Evolutionary conservation across 2,329 filamentous ascomycete species (phyloP), one percentile per base, ranked within the genome.

Genomic region (Elsinoe ampelina): DNA sequence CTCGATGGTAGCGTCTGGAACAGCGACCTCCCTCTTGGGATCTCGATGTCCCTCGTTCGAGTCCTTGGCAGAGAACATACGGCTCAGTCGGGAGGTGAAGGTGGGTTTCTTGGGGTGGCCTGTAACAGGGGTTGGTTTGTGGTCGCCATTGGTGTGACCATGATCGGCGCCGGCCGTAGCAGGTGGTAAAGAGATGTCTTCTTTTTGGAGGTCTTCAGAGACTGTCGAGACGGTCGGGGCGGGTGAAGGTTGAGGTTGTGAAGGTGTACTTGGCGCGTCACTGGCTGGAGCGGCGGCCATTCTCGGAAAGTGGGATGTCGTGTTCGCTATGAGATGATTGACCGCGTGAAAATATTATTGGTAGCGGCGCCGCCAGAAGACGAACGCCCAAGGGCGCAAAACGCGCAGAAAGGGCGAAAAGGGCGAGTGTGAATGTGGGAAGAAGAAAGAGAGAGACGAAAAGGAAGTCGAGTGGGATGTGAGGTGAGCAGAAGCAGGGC

Each of bases 1-100:
- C 42, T 66, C 63, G 4, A 66, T 60, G 3, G 67, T 63, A 45
- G 64, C 65, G 30, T 67, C 67, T 26, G 59, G 58, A 30, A 64
- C 30, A 43, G 59, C 59, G 38, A 64, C 60, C 36, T 58, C 59
- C n/a, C 48, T 38, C 34, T 56, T 56, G 17, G 26, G 64, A 52
- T 61, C 60, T 26, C 58, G 20, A 11, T 32, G 38, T 5, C 34
- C 19, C 20, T 59, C 58, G 36, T 60, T 60, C 34, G 58, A 42
- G 34, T 70, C 71, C 41, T 66, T 66, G 30, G 68, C 63, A 35
- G 70, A 71, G 62, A 74, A 74, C 70, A 74, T 73, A 60, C 72
- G 69, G 59, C 65, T 69, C 30, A 74, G 60, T 13, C 72, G 69
- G 43, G 67, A 64, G 36, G 67, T 69, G 62, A 73, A 66, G 32